Percentiles rank a stretch among this genome's conserved stretches.
phyloP scores from a whole-genome alignment of 148 eudicot genomes.

The Camellia sinensis region DNA sequence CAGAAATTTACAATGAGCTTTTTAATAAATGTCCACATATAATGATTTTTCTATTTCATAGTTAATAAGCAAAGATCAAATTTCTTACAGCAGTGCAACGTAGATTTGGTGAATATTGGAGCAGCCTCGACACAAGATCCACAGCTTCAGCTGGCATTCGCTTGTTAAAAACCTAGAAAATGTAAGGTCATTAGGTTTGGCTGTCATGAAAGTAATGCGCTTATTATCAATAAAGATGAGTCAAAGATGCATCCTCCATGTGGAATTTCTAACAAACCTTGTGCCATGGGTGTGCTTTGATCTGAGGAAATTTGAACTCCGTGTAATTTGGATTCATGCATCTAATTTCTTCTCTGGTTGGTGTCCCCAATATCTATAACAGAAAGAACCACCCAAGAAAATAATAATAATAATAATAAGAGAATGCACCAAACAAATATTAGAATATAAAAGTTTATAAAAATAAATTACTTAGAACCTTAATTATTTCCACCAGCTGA shows the following conservation, averaged over 20 bases:
- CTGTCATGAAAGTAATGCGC: neutral
- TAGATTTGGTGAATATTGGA: conserved; percentile 80
- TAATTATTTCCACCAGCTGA: conserved; percentile 92
- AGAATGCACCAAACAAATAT: conserved; percentile 7
- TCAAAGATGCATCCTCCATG: neutral
- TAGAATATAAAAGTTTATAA: neutral
- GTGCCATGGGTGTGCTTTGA: conserved; percentile 99
- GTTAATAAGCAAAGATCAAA: neutral
- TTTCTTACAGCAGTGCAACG: conserved; percentile 79
- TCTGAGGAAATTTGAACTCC: conserved; percentile 89
- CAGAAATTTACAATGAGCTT: no score
- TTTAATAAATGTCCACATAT: no score
- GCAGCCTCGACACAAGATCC: conserved; percentile 84
- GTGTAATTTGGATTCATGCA: conserved; percentile 91
- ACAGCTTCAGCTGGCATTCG: conserved; percentile 82
- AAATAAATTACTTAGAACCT: conserved; percentile 37
- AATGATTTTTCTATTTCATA: neutral
- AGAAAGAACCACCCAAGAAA: conserved; percentile 5
- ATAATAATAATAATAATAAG: neutral
- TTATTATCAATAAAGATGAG: neutral
- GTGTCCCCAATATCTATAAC: conserved; percentile 75
- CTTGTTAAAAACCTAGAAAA: conserved; percentile 69
- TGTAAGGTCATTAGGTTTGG: conserved; percentile 11
- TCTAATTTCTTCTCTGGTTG: conserved; percentile 87
- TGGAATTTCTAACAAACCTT: conserved; percentile 46